phyloP scores from a whole-genome alignment of 176 grass and related monocot genomes.

The Hordeum marinum region DNA sequence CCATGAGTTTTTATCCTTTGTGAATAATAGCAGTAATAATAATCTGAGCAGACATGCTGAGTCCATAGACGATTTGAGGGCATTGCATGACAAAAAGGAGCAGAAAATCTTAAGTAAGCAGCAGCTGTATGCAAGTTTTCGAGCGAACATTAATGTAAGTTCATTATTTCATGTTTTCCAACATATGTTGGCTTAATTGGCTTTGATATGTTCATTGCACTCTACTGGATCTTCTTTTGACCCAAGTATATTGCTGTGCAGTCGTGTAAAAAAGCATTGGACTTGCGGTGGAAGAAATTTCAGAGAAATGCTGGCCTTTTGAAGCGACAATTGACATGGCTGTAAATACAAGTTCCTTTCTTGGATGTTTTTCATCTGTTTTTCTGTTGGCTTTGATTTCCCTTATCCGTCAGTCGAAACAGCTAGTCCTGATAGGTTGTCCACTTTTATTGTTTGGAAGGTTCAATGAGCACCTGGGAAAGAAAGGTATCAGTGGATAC shows the following conservation, averaged over 20 bases:
- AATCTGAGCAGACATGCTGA: slow-evolving; percentile 46
- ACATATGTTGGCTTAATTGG: neutral
- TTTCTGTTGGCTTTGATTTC: neutral
- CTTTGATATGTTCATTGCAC: neutral
- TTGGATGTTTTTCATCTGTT: neutral
- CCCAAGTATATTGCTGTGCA: slow-evolving; percentile 27
- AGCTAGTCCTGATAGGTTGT: slow-evolving; percentile 3
- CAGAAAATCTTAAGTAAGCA: slow-evolving; percentile 62
- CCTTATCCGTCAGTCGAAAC: neutral
- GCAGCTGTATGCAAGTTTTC: slow-evolving; percentile 55
- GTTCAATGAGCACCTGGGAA: slow-evolving; percentile 91
- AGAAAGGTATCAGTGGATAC: slow-evolving; percentile 85
- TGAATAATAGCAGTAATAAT: neutral
- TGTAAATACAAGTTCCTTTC: slow-evolving; percentile 47
- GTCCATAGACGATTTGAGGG: slow-evolving; percentile 78
- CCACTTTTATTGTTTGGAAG: slow-evolving; percentile 30
- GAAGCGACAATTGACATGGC: slow-evolving; percentile 85
- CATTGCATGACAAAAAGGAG: slow-evolving; percentile 54
- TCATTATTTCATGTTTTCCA: neutral
- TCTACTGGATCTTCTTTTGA: neutral
- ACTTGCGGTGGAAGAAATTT: slow-evolving; percentile 79
- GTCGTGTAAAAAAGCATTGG: slow-evolving; percentile 69
- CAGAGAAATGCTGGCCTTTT: slow-evolving; percentile 76
- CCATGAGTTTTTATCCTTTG: neutral
- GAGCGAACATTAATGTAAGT: slow-evolving; percentile 75